Evolutionary conservation across 768 basidiomycete genomes (phyloP).

Genomic region (Cantharellus anzutake): DNA sequence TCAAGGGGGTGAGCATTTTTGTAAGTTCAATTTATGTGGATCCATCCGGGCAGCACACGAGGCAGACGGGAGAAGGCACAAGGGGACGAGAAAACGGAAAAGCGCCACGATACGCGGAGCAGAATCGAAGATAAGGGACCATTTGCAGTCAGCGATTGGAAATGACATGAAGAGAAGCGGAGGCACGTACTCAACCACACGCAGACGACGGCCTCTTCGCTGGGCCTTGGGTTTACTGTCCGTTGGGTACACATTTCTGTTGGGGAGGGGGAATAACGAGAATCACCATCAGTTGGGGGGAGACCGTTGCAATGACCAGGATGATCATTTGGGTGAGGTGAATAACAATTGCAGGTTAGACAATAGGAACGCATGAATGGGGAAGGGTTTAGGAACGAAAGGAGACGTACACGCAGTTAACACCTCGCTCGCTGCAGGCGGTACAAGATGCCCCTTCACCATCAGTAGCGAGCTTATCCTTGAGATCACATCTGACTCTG

Average conservation of each 20-base stretch:
- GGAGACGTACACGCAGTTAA: constrained; percentile 76
- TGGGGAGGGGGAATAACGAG: not conserved
- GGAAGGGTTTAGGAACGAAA: too few relatives aligned
- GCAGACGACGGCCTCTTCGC: not conserved
- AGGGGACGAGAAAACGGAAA: not conserved
- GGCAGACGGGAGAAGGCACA: not conserved
- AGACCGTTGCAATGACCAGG: not conserved
- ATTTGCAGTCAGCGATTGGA: not conserved
- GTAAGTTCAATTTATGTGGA: not conserved
- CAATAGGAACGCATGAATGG: not conserved
- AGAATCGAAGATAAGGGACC: not conserved
- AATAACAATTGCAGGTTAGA: not conserved
- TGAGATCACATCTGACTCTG: constrained; percentile 87
- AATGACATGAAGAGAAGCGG: not conserved
- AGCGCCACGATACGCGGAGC: not conserved
- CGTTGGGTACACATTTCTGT: not conserved
- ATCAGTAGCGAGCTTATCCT: constrained; percentile 47
- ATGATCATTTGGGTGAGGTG: not conserved
- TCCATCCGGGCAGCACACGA: not conserved
- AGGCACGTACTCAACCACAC: not conserved
- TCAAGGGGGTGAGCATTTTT: not conserved
- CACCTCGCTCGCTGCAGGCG: constrained; percentile 73
- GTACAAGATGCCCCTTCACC: constrained; percentile 43
- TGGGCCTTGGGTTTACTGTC: not conserved
- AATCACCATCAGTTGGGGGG: not conserved